Conservation (phyloP, 768 basidiomycete genomes). For the Pisolithus microcarpus region DNA sequence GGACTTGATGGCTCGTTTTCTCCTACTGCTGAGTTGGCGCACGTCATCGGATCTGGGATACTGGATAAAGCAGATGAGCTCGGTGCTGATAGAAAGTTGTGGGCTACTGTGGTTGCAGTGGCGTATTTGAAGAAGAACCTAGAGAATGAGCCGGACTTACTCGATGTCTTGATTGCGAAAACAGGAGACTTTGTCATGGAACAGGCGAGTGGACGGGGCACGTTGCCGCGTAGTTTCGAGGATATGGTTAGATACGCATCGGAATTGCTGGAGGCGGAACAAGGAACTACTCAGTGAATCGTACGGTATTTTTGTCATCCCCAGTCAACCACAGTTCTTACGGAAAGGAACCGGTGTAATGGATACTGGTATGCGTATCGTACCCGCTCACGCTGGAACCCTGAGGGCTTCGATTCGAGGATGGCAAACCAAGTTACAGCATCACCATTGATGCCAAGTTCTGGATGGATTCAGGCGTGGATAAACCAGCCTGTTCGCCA, state of each 20-base stretch:
- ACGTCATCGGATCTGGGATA: conserved; percentile 31
- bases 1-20: conserved; percentile 44
- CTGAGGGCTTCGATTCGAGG: too few relatives aligned
- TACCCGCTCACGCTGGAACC: too few relatives aligned
- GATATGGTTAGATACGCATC: conserved; percentile 14
- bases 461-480: too few relatives aligned
- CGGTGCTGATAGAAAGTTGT: conserved; percentile 30
- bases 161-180: conserved; percentile 38
- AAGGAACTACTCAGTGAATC: background rate
- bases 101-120: conserved; percentile 43
- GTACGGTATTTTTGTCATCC: background rate
- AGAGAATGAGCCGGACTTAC: conserved; percentile 30
- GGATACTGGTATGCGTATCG: too few relatives aligned
- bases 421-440: too few relatives aligned
- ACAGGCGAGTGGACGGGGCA: background rate
- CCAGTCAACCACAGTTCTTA: background rate
- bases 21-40: conserved; percentile 21
- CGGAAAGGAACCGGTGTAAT: background rate
- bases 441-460: too few relatives aligned
- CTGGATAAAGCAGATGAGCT: conserved; percentile 25
- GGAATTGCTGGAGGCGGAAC: conserved; percentile 1
- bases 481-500: too few relatives aligned
- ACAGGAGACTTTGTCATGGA: conserved; percentile 32
- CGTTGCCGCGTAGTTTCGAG: conserved; percentile 8
- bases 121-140: conserved; percentile 40